A percentile compares a stretch with the other conserved stretches of the same genome.
Conservation (phyloP, 345 rosid genomes). For the Melaleuca alternifolia region DNA sequence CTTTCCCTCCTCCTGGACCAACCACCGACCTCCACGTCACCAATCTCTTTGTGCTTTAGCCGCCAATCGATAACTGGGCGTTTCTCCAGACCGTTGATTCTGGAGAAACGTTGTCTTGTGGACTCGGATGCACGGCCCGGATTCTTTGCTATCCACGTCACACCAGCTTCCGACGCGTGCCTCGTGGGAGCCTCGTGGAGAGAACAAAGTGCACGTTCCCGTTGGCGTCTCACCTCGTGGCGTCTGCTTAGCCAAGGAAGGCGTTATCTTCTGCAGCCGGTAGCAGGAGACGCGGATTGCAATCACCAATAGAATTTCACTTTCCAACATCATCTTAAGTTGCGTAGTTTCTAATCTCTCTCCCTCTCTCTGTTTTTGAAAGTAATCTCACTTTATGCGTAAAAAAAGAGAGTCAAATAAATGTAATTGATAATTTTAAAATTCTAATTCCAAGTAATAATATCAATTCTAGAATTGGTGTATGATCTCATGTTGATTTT, state of each 20-base stretch:
- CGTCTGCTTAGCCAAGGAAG: neutral
- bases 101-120: neutral
- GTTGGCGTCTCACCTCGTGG: neutral
- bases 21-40: neutral
- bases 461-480: fast-evolving
- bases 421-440: neutral
- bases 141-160: neutral
- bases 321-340: neutral
- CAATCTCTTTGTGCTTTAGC: neutral
- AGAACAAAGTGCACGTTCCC: neutral
- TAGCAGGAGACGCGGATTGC: neutral
- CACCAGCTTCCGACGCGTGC: neutral
- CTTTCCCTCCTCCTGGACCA: neutral
- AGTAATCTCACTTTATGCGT: neutral
- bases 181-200: neutral
- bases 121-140: neutral
- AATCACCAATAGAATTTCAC: neutral
- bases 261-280: neutral
- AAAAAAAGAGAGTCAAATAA: neutral
- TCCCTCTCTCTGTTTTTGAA: no score
- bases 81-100: neutral
- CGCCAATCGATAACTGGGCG: neutral
- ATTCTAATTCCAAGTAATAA: neutral
- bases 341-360: no score
- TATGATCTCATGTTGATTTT: neutral